These are phyloP conservation scores for Vitis hybrid DNA, from an alignment of 177 flowering plant genomes.

Conservation along the genomic window DNA sequence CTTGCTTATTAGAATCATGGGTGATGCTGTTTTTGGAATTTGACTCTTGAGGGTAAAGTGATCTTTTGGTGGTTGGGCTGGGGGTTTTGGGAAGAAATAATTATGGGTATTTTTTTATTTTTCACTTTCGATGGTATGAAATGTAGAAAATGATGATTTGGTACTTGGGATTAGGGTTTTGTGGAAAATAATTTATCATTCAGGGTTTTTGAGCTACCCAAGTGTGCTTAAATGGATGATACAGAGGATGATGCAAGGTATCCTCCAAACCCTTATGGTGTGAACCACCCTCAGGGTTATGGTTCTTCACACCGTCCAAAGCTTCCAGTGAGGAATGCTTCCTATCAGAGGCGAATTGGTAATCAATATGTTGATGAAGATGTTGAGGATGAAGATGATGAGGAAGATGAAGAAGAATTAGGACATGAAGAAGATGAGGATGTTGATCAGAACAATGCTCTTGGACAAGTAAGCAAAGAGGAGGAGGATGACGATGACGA, in stretches of 20 bases:
- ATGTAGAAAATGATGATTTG: not conserved
- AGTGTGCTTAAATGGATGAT: conserved; percentile 46
- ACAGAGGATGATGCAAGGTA: conserved; percentile 61
- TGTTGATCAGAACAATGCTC: conserved; percentile 20
- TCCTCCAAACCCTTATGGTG: conserved; percentile 36
- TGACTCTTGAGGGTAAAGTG: not conserved
- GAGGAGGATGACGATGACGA: conserved; percentile 24
- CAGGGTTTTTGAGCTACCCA: not conserved
- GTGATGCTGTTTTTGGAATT: not conserved
- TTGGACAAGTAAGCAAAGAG: conserved; percentile 21
- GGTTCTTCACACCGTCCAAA: conserved; percentile 35
- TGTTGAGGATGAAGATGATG: conserved; percentile 27
- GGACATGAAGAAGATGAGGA: conserved; percentile 29
- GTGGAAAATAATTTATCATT: not conserved
- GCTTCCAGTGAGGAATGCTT: conserved; percentile 21
- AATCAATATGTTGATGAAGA: conserved; percentile 29
- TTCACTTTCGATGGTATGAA: not conserved
- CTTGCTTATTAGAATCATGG: too few species aligned
- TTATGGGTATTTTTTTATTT: not conserved
- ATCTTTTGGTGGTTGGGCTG: not conserved
- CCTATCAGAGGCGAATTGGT: conserved; percentile 21
- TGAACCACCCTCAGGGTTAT: conserved; percentile 29
- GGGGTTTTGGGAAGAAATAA: conserved; percentile 4
- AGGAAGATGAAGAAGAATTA: conserved; percentile 25
- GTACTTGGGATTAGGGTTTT: conserved; percentile 6